Conservation (phyloP, 2,329 filamentous ascomycete species). For the Thermothelomyces thermophilus region DNA sequence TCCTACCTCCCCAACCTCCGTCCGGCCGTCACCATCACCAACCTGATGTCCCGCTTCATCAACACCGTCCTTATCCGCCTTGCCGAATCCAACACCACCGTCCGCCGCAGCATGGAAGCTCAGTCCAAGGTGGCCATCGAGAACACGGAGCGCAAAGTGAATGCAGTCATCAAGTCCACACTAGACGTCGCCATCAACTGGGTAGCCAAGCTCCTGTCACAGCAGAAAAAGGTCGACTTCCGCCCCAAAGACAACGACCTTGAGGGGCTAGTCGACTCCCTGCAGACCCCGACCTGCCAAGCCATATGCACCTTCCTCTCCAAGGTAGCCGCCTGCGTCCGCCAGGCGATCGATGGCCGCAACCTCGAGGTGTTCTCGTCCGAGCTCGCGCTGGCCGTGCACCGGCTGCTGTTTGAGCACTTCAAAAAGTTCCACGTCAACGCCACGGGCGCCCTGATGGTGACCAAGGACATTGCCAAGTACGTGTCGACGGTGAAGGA, state of each 20-base stretch:
- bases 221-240: conserved; percentile 85
- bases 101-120: conserved; percentile 83
- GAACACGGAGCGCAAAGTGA: conserved; percentile 78
- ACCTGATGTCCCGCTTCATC: conserved; percentile 89
- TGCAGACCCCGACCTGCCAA: conserved; percentile 82
- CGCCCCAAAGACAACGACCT: conserved; percentile 75
- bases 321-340: conserved; percentile 55
- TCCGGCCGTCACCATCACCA: conserved; percentile 79
- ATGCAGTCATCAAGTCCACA: conserved; percentile 50
- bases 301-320: conserved; percentile 74
- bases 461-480: conserved; percentile 91
- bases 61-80: conserved; percentile 84
- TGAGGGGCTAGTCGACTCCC: conserved; percentile 55
- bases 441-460: conserved; percentile 87
- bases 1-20: conserved; percentile 73
- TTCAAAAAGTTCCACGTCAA: conserved; percentile 93
- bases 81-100: conserved; percentile 82
- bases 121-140: conserved; percentile 66
- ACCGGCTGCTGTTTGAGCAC: conserved; percentile 77
- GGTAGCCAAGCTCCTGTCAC: conserved; percentile 62
- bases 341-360: conserved; percentile 68
- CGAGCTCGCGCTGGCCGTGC: conserved; percentile 75
- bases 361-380: conserved; percentile 78
- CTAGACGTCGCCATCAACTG: conserved; percentile 67
- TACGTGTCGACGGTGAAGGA: conserved; percentile 81